Evolutionary conservation across 2,329 filamentous ascomycete genomes (phyloP).

Genomic region (Rachicladosporium sp.): DNA sequence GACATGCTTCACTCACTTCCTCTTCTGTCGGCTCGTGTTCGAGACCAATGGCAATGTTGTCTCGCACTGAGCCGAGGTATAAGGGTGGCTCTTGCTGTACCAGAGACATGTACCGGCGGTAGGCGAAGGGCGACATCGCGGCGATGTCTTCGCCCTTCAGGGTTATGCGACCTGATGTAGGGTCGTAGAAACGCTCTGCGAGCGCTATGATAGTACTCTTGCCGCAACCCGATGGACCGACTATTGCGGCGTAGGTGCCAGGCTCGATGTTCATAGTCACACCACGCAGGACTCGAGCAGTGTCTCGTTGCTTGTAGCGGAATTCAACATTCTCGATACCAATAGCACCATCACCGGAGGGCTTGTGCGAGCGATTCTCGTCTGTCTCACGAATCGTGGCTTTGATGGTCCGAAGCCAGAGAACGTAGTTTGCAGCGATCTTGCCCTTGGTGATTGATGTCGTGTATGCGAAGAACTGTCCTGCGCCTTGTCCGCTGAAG

Average conservation of each 20-base stretch:
- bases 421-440: slow-evolving; percentile 30
- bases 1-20: slow-evolving; percentile 34
- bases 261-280: slow-evolving; percentile 18
- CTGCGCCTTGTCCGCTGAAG: slow-evolving; percentile 54
- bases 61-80: slow-evolving; percentile 56
- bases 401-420: slow-evolving; percentile 22
- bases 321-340: slow-evolving; percentile 18
- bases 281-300: slow-evolving; percentile 17
- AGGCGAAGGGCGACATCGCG: slow-evolving; percentile 46
- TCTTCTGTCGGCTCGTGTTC: slow-evolving; percentile 27
- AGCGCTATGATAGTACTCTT: slow-evolving; percentile 36
- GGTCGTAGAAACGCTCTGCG: slow-evolving; percentile 36
- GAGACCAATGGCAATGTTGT: slow-evolving; percentile 40
- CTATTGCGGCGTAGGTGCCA: slow-evolving; percentile 34
- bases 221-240: slow-evolving; percentile 37
- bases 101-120: slow-evolving; percentile 53
- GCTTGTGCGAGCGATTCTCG: background rate
- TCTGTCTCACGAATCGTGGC: background rate
- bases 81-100: slow-evolving; percentile 65
- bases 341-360: slow-evolving; percentile 3
- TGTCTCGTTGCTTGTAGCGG: slow-evolving; percentile 16
- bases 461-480: slow-evolving; percentile 53
- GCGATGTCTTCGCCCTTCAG: slow-evolving; percentile 48
- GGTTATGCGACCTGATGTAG: slow-evolving; percentile 26
- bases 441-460: slow-evolving; percentile 24